Conservation (phyloP, 2,329 filamentous ascomycete genomes). For the Dactylellina sp. region DNA sequence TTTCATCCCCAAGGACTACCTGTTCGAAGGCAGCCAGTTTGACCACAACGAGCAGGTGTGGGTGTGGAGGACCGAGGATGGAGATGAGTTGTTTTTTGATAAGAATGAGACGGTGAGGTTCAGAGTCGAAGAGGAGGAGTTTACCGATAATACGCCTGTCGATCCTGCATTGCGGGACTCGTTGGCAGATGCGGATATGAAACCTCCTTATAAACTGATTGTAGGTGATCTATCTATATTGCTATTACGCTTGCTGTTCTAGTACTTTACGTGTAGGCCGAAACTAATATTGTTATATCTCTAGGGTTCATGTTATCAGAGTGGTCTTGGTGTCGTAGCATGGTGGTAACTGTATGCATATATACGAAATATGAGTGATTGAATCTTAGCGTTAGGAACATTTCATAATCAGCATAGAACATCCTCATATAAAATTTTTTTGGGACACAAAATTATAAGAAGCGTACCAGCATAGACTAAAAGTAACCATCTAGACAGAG, state of each 20-base stretch:
- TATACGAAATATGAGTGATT: conserved; percentile 28
- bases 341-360: conserved; percentile 59
- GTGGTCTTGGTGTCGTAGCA: conserved; percentile 60
- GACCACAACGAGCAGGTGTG: conserved; percentile 81
- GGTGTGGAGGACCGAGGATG: conserved; percentile 80
- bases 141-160: conserved; percentile 86
- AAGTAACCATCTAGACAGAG: conserved; percentile 5
- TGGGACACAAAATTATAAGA: no score
- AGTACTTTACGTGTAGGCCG: neutral
- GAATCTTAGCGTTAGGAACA: no score
- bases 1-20: conserved; percentile 35
- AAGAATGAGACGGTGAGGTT: conserved; percentile 89
- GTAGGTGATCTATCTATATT: conserved; percentile 32
- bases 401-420: neutral
- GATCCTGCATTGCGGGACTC: conserved; percentile 66
- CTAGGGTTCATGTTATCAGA: conserved; percentile 60
- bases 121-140: conserved; percentile 85
- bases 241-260: no score
- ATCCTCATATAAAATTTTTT: no score
- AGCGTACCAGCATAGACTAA: neutral
- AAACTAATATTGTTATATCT: conserved; percentile 3
- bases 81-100: conserved; percentile 83
- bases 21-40: conserved; percentile 59
- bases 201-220: conserved; percentile 77
- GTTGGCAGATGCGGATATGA: conserved; percentile 69